A percentile compares a stretch with the other conserved stretches of the same genome.
These are phyloP conservation scores for Fusarium guadeloupense DNA, from an alignment of 2,329 filamentous ascomycete species.

Conservation along the genomic window DNA sequence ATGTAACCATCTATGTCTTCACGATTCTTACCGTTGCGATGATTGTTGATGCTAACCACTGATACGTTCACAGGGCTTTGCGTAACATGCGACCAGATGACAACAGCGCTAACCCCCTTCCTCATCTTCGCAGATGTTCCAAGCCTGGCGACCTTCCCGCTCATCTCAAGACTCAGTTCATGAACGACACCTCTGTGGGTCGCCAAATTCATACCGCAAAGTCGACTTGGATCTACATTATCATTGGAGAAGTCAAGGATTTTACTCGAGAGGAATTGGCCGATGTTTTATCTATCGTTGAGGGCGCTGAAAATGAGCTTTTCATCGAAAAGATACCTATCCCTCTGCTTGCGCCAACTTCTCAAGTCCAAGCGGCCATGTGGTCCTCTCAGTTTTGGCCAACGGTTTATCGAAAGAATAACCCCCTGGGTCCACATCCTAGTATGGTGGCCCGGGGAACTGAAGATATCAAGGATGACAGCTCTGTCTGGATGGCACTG, in stretches of 20 bases:
- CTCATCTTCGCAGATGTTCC: slow-evolving; percentile 79
- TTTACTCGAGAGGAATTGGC: slow-evolving; percentile 64
- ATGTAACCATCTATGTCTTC: slow-evolving; percentile 46
- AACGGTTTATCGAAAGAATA: slow-evolving; percentile 85
- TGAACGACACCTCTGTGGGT: slow-evolving; percentile 65
- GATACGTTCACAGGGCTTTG: slow-evolving; percentile 57
- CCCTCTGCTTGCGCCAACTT: slow-evolving; percentile 78
- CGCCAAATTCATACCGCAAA: slow-evolving; percentile 68
- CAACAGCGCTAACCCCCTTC: slow-evolving; percentile 67
- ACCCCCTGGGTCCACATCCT: slow-evolving; percentile 85
- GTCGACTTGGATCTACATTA: slow-evolving; percentile 68
- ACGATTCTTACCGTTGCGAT: not conserved
- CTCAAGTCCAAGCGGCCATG: slow-evolving; percentile 75
- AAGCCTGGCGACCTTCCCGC: slow-evolving; percentile 74
- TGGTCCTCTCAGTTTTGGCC: slow-evolving; percentile 86
- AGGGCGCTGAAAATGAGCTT: slow-evolving; percentile 61
- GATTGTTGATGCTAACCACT: slow-evolving; percentile 11
- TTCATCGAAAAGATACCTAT: slow-evolving; percentile 73
- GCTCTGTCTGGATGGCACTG: slow-evolving; percentile 72
- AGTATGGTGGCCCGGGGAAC: slow-evolving; percentile 75
- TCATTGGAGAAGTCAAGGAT: slow-evolving; percentile 61
- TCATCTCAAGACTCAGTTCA: slow-evolving; percentile 69
- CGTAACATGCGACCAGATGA: slow-evolving; percentile 66
- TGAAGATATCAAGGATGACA: slow-evolving; percentile 71
- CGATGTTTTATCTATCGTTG: slow-evolving; percentile 56